phyloP scores from a whole-genome alignment of 805 yeast species.

The Nakazawaea sp. region DNA sequence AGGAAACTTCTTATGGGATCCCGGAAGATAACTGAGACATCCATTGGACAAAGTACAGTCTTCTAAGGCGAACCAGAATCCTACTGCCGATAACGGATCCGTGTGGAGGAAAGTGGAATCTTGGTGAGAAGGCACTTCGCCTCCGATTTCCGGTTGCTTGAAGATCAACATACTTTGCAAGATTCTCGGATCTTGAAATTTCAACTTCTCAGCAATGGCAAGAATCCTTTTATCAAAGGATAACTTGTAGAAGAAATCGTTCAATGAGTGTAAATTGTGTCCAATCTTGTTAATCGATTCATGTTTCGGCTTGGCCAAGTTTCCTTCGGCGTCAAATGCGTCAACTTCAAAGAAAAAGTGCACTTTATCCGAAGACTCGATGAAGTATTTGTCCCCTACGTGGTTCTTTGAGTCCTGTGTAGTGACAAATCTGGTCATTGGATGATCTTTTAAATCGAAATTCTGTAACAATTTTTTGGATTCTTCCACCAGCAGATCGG shows the following conservation, averaged over 20 bases:
- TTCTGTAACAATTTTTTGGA: conserved; percentile 37
- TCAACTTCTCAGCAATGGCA: conserved; percentile 44
- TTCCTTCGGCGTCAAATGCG: conserved; percentile 51
- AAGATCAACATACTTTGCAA: conserved; percentile 75
- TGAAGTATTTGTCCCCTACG: conserved; percentile 67
- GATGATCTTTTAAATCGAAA: conserved; percentile 52
- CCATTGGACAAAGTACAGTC: conserved; percentile 66
- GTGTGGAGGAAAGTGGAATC: conserved; percentile 72
- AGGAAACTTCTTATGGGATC: conserved; percentile 55
- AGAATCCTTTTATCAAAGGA: conserved; percentile 46
- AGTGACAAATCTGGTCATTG: conserved; percentile 66
- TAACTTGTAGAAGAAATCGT: conserved; percentile 37
- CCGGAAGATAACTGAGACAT: conserved; percentile 62
- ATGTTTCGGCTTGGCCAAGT: conserved; percentile 43
- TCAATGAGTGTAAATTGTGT: conserved; percentile 62
- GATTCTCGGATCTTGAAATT: conserved; percentile 59
- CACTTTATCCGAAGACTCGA: conserved; percentile 62
- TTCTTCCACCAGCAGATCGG: conserved; percentile 30
- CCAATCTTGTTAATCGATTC: conserved; percentile 71
- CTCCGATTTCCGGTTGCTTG: conserved; percentile 70
- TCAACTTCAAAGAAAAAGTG: conserved; percentile 66
- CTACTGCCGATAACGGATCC: conserved; percentile 62
- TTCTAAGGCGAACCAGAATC: conserved; percentile 79
- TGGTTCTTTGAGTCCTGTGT: conserved; percentile 40
- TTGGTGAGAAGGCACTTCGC: conserved; percentile 71